Conservation (phyloP, 1,284 basidiomycete genomes). For the Pterula multifida region DNA sequence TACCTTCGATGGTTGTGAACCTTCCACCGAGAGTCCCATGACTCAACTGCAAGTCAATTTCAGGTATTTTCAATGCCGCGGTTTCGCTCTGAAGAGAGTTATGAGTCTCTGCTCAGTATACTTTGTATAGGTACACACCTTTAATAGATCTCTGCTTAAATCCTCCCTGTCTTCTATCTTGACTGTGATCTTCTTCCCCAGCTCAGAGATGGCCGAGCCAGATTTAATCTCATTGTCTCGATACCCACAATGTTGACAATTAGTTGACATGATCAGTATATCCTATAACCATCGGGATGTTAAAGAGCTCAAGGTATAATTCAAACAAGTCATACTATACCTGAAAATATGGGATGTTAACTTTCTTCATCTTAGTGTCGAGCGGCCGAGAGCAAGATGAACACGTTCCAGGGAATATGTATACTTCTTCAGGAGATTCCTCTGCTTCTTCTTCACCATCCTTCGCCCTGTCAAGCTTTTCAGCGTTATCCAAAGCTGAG, state of each 20-base stretch:
- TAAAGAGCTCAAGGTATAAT: neutral
- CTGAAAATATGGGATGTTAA: conserved; percentile 98
- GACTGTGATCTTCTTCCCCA: conserved; percentile 81
- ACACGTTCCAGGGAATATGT: conserved; percentile 81
- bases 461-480: conserved; percentile 12
- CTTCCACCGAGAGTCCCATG: conserved; percentile 96
- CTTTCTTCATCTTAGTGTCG: conserved; percentile 91
- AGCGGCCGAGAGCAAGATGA: conserved; percentile 80
- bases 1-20: conserved; percentile 95
- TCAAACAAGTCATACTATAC: conserved; percentile 24
- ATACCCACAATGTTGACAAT: conserved; percentile 92
- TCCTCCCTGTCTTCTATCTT: conserved; percentile 92
- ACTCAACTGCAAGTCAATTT: conserved; percentile 88
- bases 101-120: neutral
- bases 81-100: conserved; percentile 64
- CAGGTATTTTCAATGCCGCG: conserved; percentile 83
- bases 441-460: conserved; percentile 21
- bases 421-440: conserved; percentile 34
- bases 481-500: conserved; percentile 10
- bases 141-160: conserved; percentile 88
- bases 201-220: conserved; percentile 75
- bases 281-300: conserved; percentile 41
- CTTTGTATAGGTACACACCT: conserved; percentile 33
- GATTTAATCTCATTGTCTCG: conserved; percentile 97
- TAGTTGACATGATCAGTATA: conserved; percentile 97